Conservation (phyloP, 1,284 basidiomycete species). For the Omphalotus olearius region DNA sequence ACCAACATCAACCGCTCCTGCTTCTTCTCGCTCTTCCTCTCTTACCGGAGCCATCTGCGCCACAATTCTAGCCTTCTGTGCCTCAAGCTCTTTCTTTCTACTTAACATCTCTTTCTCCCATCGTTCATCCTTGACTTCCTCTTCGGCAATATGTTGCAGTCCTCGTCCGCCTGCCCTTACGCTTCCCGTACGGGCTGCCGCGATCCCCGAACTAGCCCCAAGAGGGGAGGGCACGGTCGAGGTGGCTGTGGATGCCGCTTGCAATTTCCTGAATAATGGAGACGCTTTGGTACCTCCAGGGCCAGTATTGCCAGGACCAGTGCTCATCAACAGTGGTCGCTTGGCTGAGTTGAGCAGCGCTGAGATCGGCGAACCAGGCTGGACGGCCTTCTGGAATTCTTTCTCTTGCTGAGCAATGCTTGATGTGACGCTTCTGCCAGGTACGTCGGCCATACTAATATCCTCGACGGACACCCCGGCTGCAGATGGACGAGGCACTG, state of each 20-base stretch:
- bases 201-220: constrained; percentile 19
- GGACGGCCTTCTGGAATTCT: constrained; percentile 93
- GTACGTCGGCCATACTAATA: constrained; percentile 14
- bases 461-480: constrained; percentile 17
- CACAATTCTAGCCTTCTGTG: constrained; percentile 85
- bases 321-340: constrained; percentile 81
- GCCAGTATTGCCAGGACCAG: constrained; percentile 21
- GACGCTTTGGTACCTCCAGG: constrained; percentile 39
- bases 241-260: constrained; percentile 24
- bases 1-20: constrained; percentile 34
- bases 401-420: constrained; percentile 86
- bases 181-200: constrained; percentile 6
- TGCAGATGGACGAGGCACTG: constrained; percentile 24
- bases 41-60: constrained; percentile 79
- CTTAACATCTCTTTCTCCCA: constrained; percentile 45
- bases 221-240: constrained; percentile 36
- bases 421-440: constrained; percentile 40
- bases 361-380: constrained; percentile 93
- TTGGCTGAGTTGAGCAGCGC: constrained; percentile 86
- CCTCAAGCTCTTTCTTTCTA: constrained; percentile 71
- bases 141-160: constrained; percentile 49
- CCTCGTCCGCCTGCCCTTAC: constrained; percentile 21
- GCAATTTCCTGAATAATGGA: constrained; percentile 43
- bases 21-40: constrained; percentile 40
- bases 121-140: constrained; percentile 35